phyloP scores from a whole-genome alignment of 2,329 filamentous ascomycete species.

The Arthrobotrys sinensis region DNA sequence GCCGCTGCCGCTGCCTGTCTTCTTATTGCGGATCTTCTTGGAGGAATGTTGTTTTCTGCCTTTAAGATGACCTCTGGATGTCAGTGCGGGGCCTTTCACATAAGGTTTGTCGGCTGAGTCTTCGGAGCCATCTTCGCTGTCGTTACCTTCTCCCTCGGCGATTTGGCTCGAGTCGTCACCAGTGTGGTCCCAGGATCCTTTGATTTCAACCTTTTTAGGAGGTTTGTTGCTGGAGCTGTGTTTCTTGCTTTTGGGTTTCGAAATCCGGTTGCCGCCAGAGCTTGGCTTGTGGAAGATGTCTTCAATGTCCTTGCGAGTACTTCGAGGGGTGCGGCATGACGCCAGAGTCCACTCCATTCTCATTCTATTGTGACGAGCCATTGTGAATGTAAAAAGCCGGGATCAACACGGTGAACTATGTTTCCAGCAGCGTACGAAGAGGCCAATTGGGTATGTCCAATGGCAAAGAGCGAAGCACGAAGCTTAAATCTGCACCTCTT shows the following conservation, averaged over 20 bases:
- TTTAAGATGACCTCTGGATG: slow-evolving; percentile 62
- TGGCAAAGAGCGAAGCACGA: slow-evolving; percentile 8
- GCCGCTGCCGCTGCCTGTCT: slow-evolving; percentile 51
- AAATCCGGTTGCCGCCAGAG: slow-evolving; percentile 43
- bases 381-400: slow-evolving; percentile 21
- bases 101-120: slow-evolving; percentile 57
- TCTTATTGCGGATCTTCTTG: slow-evolving; percentile 59
- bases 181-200: slow-evolving; percentile 56
- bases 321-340: slow-evolving; percentile 52
- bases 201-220: slow-evolving; percentile 45
- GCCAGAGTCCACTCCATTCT: slow-evolving; percentile 60
- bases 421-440: slow-evolving; percentile 10
- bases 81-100: slow-evolving; percentile 62
- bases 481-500: slow-evolving; percentile 40
- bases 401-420: slow-evolving; percentile 12
- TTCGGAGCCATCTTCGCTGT: slow-evolving; percentile 61
- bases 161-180: slow-evolving; percentile 60
- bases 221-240: slow-evolving; percentile 32
- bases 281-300: slow-evolving; percentile 56
- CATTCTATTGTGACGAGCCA: slow-evolving; percentile 60
- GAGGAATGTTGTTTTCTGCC: slow-evolving; percentile 52
- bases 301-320: slow-evolving; percentile 53
- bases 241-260: slow-evolving; percentile 51
- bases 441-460: slow-evolving; percentile 20
- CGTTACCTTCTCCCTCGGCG: slow-evolving; percentile 61